Evolutionary conservation across 2,329 filamentous ascomycete species (phyloP).

Genomic region (Neocucurbitaria cava): DNA sequence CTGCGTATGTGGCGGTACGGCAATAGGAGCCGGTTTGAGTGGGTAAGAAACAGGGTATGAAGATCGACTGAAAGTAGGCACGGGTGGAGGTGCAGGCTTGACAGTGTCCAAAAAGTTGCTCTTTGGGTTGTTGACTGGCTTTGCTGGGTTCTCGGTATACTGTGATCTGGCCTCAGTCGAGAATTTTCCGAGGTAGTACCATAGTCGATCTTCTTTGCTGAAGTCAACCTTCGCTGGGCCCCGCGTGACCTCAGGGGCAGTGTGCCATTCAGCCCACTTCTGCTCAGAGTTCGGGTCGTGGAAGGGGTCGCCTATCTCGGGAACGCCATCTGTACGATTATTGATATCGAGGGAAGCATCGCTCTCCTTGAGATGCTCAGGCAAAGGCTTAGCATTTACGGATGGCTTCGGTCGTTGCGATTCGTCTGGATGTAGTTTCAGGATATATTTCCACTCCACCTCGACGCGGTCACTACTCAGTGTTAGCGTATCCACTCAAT

Average conservation of each 20-base stretch:
- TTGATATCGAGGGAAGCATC: constrained; percentile 52
- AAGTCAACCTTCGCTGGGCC: constrained; percentile 75
- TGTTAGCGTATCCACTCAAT: constrained; percentile 15
- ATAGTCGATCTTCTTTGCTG: constrained; percentile 75
- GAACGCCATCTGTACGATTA: constrained; percentile 59
- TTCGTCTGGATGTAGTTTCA: constrained; percentile 74
- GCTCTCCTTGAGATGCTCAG: constrained; percentile 59
- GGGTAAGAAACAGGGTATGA: constrained; percentile 50
- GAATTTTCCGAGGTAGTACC: constrained; percentile 84
- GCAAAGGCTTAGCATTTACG: constrained; percentile 73
- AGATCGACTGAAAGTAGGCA: constrained; percentile 36
- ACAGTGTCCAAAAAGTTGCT: constrained; percentile 77
- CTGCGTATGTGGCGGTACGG: constrained; percentile 42
- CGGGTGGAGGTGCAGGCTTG: constrained; percentile 46
- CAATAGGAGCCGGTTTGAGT: constrained; percentile 52
- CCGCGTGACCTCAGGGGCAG: constrained; percentile 48
- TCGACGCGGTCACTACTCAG: constrained; percentile 71
- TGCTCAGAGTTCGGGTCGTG: constrained; percentile 53
- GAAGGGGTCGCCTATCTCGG: constrained; percentile 56
- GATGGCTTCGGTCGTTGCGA: constrained; percentile 78
- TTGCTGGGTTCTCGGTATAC: constrained; percentile 79
- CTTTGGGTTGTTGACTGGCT: constrained; percentile 68
- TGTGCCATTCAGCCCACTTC: constrained; percentile 74
- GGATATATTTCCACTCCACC: constrained; percentile 83
- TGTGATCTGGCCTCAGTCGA: constrained; percentile 92